Evolutionary conservation across 345 rosid species (phyloP).

Genomic region (Brassica juncea): DNA sequence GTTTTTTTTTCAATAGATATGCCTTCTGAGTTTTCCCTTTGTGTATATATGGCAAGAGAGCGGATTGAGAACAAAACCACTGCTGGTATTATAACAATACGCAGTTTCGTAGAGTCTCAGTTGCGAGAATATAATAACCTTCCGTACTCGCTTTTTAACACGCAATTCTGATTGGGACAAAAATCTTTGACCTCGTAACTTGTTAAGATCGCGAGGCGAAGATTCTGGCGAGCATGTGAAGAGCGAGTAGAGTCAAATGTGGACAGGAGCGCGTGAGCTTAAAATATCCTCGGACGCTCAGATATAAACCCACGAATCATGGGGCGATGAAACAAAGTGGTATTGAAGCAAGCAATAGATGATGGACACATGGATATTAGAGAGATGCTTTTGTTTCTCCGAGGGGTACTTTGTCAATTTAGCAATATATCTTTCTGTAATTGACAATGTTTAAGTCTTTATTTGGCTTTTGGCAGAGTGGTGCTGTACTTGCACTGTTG

Average conservation of each 20-base stretch:
- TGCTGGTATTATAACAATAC: conserved; percentile 37
- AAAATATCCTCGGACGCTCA: conserved; percentile 36
- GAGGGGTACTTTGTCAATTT: not conserved
- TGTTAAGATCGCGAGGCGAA: conserved; percentile 8
- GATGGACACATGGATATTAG: conserved; percentile 8
- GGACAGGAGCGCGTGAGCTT: conserved; percentile 25
- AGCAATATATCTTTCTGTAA: not conserved
- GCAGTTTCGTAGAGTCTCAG: not conserved
- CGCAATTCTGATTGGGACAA: conserved; percentile 26
- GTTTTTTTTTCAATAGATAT: conserved; percentile 5
- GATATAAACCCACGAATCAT: conserved; percentile 23
- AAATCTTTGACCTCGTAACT: conserved; percentile 11
- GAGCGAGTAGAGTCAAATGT: not conserved
- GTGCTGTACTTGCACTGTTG: conserved; percentile 38
- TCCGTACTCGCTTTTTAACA: conserved; percentile 4
- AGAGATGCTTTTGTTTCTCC: conserved; percentile 29
- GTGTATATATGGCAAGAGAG: conserved; percentile 23
- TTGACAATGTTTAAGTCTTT: conserved; percentile 14
- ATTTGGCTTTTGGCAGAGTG: conserved; percentile 32
- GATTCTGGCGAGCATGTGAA: conserved; percentile 10
- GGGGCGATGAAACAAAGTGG: conserved; percentile 37
- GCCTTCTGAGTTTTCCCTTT: conserved; percentile 24
- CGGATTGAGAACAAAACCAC: conserved; percentile 37
- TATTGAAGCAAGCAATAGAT: conserved; percentile 25
- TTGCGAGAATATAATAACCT: not conserved